Evolutionary conservation across 805 yeast species (phyloP).

Genomic region (Myxozyma neotropica): DNA sequence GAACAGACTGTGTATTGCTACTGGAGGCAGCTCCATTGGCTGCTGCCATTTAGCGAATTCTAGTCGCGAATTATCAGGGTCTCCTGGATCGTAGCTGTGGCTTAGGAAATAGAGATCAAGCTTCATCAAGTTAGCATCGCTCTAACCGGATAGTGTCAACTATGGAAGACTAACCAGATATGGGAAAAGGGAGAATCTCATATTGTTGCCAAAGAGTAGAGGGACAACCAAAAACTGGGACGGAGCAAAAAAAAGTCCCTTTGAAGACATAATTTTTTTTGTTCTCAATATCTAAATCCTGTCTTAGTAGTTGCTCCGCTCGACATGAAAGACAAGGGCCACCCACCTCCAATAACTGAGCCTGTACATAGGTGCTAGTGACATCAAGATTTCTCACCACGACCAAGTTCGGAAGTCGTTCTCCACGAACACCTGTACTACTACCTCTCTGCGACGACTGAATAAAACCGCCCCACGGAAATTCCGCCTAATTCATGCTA

Average conservation of each 20-base stretch:
- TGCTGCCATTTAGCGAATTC: conserved; percentile 9
- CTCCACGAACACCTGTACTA: neutral
- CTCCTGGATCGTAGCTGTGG: conserved; percentile 22
- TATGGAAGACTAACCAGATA: conserved; percentile 21
- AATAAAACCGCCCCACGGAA: neutral
- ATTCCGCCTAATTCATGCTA: neutral
- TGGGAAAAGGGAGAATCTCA: conserved; percentile 16
- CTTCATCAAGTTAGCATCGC: neutral
- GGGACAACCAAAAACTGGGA: conserved; percentile 26
- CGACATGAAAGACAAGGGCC: neutral
- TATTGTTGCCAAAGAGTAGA: neutral
- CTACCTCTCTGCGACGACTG: neutral
- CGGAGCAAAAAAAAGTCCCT: conserved; percentile 18
- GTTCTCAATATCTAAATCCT: conserved; percentile 21
- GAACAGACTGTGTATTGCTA: neutral
- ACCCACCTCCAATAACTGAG: conserved; percentile 27
- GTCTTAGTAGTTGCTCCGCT: neutral
- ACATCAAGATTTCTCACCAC: conserved; percentile 23
- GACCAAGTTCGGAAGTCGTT: conserved; percentile 19
- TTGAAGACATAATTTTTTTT: conserved; percentile 9
- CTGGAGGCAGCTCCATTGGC: conserved; percentile 4
- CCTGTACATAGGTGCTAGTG: conserved; percentile 29
- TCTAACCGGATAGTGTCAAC: too few relatives aligned
- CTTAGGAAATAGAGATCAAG: conserved; percentile 29
- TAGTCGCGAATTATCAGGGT: neutral